phyloP scores from a whole-genome alignment of 2,329 filamentous ascomycete species.

The Cladosporium sphaerospermum region DNA sequence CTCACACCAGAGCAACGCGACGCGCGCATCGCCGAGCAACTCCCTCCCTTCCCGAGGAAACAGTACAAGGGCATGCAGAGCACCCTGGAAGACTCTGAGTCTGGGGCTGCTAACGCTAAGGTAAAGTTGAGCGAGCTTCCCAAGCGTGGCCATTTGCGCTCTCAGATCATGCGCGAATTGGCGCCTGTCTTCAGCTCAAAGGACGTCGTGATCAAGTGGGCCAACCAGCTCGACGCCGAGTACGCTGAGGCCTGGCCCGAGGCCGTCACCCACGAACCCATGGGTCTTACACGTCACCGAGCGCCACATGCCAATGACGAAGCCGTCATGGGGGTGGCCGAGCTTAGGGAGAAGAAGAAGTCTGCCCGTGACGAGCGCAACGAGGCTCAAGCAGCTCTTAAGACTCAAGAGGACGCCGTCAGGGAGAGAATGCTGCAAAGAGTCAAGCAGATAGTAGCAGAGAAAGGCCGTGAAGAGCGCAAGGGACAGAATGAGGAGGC shows the following conservation, averaged over 20 bases:
- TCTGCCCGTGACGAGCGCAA: too few species aligned
- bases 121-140: constrained; percentile 2
- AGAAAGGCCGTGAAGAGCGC: too few species aligned
- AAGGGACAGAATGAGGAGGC: too few species aligned
- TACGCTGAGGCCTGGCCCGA: constrained; percentile 31
- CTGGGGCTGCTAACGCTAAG: neutral
- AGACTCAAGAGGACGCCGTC: too few species aligned
- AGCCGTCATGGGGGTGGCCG: neutral
- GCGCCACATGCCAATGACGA: constrained; percentile 14
- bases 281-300: constrained; percentile 25
- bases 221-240: constrained; percentile 33
- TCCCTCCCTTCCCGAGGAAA: constrained; percentile 17
- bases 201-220: constrained; percentile 30
- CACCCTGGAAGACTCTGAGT: constrained; percentile 2
- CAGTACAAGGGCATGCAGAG: too few species aligned
- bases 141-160: constrained; percentile 12
- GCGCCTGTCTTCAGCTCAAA: constrained; percentile 20
- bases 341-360: neutral
- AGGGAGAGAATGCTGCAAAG: too few species aligned
- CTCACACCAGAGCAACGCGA: neutral
- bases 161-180: constrained; percentile 11
- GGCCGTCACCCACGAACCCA: constrained; percentile 25
- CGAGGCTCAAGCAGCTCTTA: too few species aligned
- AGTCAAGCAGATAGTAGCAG: too few species aligned
- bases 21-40: constrained; percentile 8